phyloP scores from a whole-genome alignment of 2,329 filamentous ascomycete species.

The Alternaria gaisen region DNA sequence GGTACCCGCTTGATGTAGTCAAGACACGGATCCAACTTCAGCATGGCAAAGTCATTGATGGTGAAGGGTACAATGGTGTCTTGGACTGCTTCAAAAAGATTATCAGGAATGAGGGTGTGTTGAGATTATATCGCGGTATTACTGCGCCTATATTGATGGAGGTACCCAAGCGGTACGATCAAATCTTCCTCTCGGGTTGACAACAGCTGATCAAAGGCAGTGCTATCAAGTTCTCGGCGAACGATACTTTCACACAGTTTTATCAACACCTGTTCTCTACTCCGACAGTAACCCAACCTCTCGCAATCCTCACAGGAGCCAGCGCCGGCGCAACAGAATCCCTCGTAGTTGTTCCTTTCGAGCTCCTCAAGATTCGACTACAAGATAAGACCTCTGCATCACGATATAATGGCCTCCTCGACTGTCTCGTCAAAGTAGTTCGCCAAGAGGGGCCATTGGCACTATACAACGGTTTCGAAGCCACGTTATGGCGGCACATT shows the following conservation, averaged over 20 bases:
- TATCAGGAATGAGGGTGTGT: conserved; percentile 33
- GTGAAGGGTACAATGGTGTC: conserved; percentile 39
- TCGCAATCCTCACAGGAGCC: conserved; percentile 40
- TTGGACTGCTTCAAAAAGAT: conserved; percentile 44
- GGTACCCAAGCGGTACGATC: conserved; percentile 36
- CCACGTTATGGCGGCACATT: conserved; percentile 44
- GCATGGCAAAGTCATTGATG: conserved; percentile 30
- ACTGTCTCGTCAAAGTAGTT: conserved; percentile 40
- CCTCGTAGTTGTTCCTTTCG: conserved; percentile 45
- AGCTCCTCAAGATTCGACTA: conserved; percentile 42
- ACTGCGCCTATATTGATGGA: conserved; percentile 46
- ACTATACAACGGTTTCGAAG: conserved; percentile 45
- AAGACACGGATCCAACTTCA: conserved; percentile 45
- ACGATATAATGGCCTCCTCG: conserved; percentile 37
- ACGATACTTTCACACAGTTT: conserved; percentile 37
- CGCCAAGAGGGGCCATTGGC: conserved; percentile 37
- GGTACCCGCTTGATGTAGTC: conserved; percentile 46
- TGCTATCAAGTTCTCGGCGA: conserved; percentile 46
- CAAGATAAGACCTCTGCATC: conserved; percentile 41
- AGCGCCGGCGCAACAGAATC: conserved; percentile 43
- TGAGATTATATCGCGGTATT: conserved; percentile 41
- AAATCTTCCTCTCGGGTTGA: neutral
- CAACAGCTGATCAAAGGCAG: conserved; percentile 9
- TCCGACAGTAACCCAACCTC: conserved; percentile 33
- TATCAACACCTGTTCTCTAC: conserved; percentile 37